Conservation (phyloP, 495 filamentous ascomycete species). For the Trichoderma asperelloides region DNA sequence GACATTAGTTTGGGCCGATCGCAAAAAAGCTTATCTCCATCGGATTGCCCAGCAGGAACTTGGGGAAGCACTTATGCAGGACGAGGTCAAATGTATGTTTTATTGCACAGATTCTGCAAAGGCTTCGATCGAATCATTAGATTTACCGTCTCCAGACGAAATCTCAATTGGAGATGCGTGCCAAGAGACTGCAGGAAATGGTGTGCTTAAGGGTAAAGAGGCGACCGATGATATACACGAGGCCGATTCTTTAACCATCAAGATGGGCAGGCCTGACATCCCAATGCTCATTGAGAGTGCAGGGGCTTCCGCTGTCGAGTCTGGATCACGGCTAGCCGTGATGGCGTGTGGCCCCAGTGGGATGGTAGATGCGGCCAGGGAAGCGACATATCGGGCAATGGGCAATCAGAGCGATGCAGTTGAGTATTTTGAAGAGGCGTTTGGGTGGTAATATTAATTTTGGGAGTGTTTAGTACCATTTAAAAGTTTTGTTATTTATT, state of each 20-base stretch:
- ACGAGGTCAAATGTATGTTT: constrained; percentile 31
- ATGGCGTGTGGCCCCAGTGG: constrained; percentile 40
- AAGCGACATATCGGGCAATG: constrained; percentile 30
- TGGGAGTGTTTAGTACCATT: background rate
- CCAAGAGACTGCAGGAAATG: background rate
- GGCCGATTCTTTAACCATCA: background rate
- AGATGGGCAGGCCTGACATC: constrained; percentile 12
- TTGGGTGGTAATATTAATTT: constrained; percentile 20
- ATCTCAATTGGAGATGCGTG: constrained; percentile 15
- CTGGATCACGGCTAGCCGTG: constrained; percentile 26
- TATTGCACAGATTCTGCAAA: constrained; percentile 15
- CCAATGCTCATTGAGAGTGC: constrained; percentile 28
- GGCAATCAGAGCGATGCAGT: constrained; percentile 25
- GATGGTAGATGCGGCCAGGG: constrained; percentile 40
- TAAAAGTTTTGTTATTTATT: constrained; percentile 1
- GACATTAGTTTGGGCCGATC: constrained; percentile 36
- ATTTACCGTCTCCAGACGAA: background rate
- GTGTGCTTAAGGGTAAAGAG: background rate
- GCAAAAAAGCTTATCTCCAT: constrained; percentile 27
- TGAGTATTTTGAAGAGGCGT: constrained; percentile 37
- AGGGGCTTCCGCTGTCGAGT: constrained; percentile 24
- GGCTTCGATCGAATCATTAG: background rate
- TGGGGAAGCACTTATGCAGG: constrained; percentile 18
- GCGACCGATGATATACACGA: background rate
- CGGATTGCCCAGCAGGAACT: constrained; percentile 26